A percentile compares a stretch with the other conserved stretches of the same genome.
These are phyloP conservation scores for Aspergillus homomorphus DNA, from an alignment of 495 filamentous ascomycete species.

Conservation along the genomic window DNA sequence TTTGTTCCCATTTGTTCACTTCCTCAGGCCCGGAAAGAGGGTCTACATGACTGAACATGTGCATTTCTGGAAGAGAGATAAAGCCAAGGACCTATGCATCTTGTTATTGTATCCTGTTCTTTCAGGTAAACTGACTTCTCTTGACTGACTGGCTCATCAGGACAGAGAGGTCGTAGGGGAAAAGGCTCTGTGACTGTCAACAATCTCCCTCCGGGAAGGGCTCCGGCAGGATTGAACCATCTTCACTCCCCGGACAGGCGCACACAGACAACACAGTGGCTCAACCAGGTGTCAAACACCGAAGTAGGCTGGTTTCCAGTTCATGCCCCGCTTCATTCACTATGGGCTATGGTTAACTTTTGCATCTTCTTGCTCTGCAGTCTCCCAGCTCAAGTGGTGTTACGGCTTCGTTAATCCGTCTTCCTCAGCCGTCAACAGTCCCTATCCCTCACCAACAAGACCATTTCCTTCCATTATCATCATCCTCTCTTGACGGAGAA, in stretches of 20 bases:
- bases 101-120: too few relatives aligned
- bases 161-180: conserved; percentile 17
- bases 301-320: not conserved
- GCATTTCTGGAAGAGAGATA: not conserved
- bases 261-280: not conserved
- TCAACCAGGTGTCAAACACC: not conserved
- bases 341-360: not conserved
- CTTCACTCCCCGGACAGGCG: not conserved
- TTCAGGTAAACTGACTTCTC: too few relatives aligned
- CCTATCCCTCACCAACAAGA: not conserved
- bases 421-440: not conserved
- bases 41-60: not conserved
- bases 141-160: conserved; percentile 5
- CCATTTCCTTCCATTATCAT: not conserved
- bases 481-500: not conserved
- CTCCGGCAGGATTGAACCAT: conserved; percentile 9
- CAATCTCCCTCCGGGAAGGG: conserved; percentile 12
- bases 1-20: too few relatives aligned
- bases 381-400: not conserved
- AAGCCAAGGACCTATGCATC: too few relatives aligned
- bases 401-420: not conserved
- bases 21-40: not conserved
- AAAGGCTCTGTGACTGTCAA: conserved; percentile 14
- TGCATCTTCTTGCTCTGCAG: not conserved
- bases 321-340: not conserved